These are phyloP conservation scores for Rubus parviflorus DNA, from an alignment of 306 rosid genomes.

Conservation along the genomic window DNA sequence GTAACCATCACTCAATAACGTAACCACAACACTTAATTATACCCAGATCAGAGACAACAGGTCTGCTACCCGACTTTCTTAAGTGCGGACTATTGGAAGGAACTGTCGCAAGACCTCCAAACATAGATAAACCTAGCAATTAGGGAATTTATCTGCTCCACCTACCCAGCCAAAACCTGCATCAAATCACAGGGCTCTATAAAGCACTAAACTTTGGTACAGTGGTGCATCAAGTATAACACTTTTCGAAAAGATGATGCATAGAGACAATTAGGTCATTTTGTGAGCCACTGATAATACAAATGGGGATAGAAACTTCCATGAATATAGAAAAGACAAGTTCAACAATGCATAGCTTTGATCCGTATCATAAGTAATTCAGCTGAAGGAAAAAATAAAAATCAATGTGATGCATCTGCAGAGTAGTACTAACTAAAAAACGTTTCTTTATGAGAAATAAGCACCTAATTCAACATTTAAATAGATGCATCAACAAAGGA, in stretches of 20 bases:
- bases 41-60: constrained; percentile 82
- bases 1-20: constrained; percentile 3
- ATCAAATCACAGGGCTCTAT: constrained; percentile 14
- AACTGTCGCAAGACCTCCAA: constrained; percentile 59
- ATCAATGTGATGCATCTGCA: background rate
- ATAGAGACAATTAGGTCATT: background rate
- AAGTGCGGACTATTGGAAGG: constrained; percentile 86
- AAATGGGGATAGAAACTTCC: too few species aligned
- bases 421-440: background rate
- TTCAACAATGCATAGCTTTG: constrained; percentile 3
- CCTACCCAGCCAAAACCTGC: constrained; percentile 36
- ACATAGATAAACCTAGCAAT: constrained; percentile 67
- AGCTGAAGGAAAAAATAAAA: background rate
- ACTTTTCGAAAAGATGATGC: background rate
- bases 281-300: background rate
- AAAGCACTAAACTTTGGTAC: background rate
- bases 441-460: background rate
- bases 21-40: constrained; percentile 29
- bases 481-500: background rate
- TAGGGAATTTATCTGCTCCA: constrained; percentile 24
- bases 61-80: constrained; percentile 93
- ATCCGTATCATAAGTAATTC: background rate
- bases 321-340: background rate
- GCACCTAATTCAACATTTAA: background rate
- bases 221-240: background rate